Conservation (phyloP, 257 asterid species). For the Paraleonurus japonicus region DNA sequence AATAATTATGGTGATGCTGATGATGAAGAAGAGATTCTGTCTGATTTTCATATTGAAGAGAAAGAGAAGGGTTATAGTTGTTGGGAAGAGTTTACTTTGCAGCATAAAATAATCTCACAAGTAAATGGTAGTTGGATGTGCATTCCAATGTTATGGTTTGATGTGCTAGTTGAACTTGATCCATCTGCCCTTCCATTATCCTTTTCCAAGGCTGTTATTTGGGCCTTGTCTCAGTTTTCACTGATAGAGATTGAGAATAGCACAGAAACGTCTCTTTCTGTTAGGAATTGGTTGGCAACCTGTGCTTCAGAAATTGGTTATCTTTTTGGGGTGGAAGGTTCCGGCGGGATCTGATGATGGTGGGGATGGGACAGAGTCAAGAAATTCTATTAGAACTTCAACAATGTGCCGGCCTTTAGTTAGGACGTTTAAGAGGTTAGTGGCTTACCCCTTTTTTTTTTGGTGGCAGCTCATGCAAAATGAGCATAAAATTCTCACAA, state of each 20-base stretch:
- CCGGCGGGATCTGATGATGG: constrained; percentile 95
- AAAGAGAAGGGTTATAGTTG: constrained; percentile 56
- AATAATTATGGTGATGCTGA: constrained; percentile 44
- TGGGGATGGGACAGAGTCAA: constrained; percentile 68
- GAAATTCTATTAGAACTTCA: constrained; percentile 72
- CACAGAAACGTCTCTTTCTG: constrained; percentile 48
- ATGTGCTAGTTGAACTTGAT: constrained; percentile 82
- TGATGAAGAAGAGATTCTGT: constrained; percentile 54
- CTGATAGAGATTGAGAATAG: constrained; percentile 61
- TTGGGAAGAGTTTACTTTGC: constrained; percentile 76
- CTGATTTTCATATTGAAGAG: constrained; percentile 46
- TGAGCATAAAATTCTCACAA: constrained; percentile 1
- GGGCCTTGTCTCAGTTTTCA: constrained; percentile 87
- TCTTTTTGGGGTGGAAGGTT: constrained; percentile 82
- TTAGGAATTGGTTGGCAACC: constrained; percentile 63
- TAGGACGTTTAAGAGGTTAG: constrained; percentile 85
- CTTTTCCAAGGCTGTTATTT: constrained; percentile 82
- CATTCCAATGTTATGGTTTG: constrained; percentile 96
- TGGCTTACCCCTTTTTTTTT: constrained; percentile 25
- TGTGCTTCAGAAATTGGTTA: constrained; percentile 72
- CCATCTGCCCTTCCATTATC: constrained; percentile 71
- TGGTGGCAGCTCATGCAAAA: constrained; percentile 21
- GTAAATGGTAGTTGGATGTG: constrained; percentile 89
- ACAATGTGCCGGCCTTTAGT: constrained; percentile 76
- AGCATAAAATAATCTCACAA: constrained; percentile 60